phyloP scores from a whole-genome alignment of 305 asterid genomes.

The Fraxinus paxiana region DNA sequence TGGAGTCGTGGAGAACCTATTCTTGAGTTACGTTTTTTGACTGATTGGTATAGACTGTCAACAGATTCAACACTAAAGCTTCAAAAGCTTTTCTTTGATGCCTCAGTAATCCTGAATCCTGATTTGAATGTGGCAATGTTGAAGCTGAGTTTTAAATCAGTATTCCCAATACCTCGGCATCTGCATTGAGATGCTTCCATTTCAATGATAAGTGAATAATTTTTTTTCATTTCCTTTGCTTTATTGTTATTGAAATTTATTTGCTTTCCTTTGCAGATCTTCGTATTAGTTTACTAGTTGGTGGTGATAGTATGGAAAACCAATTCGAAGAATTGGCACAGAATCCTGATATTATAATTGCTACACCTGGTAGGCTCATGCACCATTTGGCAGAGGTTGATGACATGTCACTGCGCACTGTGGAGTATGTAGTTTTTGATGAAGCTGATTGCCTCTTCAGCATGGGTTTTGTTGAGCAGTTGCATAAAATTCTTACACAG shows the following conservation, averaged over 20 bases:
- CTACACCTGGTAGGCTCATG: slow-evolving; percentile 94
- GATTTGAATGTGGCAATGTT: background rate
- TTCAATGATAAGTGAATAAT: background rate
- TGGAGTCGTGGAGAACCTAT: background rate
- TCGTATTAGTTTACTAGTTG: slow-evolving; percentile 77
- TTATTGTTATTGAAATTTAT: background rate
- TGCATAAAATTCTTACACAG: slow-evolving; percentile 62
- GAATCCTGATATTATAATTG: slow-evolving; percentile 80
- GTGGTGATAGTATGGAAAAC: slow-evolving; percentile 97
- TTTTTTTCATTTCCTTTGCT: background rate
- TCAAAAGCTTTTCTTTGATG: background rate
- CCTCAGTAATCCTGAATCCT: background rate
- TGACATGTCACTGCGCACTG: slow-evolving; percentile 84
- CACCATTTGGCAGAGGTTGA: slow-evolving; percentile 86
- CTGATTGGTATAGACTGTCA: background rate
- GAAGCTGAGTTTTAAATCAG: background rate
- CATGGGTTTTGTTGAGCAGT: slow-evolving; percentile 90
- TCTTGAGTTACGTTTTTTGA: no score
- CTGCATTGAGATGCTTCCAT: background rate
- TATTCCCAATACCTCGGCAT: background rate
- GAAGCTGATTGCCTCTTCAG: slow-evolving; percentile 94
- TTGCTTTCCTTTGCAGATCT: slow-evolving; percentile 48
- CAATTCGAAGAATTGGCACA: slow-evolving; percentile 92
- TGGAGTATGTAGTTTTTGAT: slow-evolving; percentile 87
- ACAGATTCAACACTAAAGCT: background rate